Percentiles rank a stretch among this genome's conserved stretches.
Evolutionary conservation across 129 eudicot genomes (phyloP).

Genomic region (Glebionis coronaria): DNA sequence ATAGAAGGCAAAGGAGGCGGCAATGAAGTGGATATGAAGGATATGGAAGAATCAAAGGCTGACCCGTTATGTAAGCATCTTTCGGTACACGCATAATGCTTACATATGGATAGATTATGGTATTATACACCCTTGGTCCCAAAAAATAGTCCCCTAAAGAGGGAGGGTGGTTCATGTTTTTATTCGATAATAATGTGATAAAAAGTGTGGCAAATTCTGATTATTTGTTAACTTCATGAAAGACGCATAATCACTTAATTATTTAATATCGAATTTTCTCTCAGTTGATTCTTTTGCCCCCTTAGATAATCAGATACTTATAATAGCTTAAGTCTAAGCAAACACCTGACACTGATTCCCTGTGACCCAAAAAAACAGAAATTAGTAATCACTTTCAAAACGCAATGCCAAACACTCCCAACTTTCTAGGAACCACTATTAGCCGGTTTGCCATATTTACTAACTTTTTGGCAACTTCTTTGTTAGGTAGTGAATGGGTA

Average conservation of each 20-base stretch:
- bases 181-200: too few species aligned
- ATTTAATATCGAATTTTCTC: too few species aligned
- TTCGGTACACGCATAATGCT: conserved; percentile 10
- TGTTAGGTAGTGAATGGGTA: background rate
- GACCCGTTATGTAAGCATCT: conserved; percentile 66
- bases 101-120: background rate
- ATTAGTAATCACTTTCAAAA: too few species aligned
- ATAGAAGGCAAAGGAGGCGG: conserved; percentile 53
- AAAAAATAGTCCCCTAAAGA: background rate
- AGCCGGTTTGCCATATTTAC: background rate
- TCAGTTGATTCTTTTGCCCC: too few species aligned
- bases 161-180: too few species aligned
- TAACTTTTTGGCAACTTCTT: background rate
- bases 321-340: too few species aligned
- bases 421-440: background rate
- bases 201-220: too few species aligned
- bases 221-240: too few species aligned
- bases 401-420: background rate
- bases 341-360: too few species aligned
- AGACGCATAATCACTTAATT: too few species aligned
- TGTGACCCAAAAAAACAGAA: too few species aligned
- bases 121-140: background rate
- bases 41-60: conserved; percentile 54
- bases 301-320: too few species aligned
- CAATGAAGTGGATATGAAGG: conserved; percentile 66